Conservation (phyloP, 2,329 filamentous ascomycete species). For the Ampelomyces quisqualis region DNA sequence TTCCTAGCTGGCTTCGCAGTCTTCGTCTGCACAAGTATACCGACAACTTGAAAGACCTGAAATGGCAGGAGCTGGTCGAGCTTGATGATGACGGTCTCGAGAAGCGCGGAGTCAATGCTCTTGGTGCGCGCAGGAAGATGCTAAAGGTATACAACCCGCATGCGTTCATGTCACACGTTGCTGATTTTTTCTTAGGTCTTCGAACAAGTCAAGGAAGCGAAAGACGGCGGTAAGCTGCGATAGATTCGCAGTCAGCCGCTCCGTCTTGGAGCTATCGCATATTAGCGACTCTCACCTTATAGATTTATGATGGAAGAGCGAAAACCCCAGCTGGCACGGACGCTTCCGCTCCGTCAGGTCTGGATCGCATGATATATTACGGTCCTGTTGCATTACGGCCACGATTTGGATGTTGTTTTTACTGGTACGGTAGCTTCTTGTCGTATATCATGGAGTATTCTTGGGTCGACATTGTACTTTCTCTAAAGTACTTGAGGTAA, state of each 20-base stretch:
- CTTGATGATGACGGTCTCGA: constrained; percentile 92
- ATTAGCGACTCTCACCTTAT: constrained; percentile 12
- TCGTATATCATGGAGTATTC: constrained; percentile 7
- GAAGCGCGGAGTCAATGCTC: constrained; percentile 88
- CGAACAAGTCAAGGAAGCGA: constrained; percentile 79
- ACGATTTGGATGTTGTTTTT: constrained; percentile 15
- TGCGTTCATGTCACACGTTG: constrained; percentile 22
- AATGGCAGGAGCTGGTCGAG: constrained; percentile 90
- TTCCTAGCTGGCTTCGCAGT: constrained; percentile 92
- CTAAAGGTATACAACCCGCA: constrained; percentile 66
- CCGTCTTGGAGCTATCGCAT: constrained; percentile 1
- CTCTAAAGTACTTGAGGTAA: constrained; percentile 1
- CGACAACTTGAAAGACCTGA: constrained; percentile 94
- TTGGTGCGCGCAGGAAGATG: constrained; percentile 96
- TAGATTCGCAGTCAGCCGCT: constrained; percentile 20
- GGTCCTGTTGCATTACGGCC: constrained; percentile 13
- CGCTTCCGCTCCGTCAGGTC: constrained; percentile 24
- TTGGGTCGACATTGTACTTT: background rate
- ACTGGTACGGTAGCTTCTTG: constrained; percentile 6
- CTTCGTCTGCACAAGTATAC: constrained; percentile 98
- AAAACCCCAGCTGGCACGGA: constrained; percentile 27
- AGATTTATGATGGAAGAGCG: constrained; percentile 28
- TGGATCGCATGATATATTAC: constrained; percentile 22
- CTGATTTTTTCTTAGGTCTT: constrained; percentile 65
- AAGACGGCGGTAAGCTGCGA: constrained; percentile 47